Conservation (phyloP, 345 rosid genomes). For the Citrus maxima region DNA sequence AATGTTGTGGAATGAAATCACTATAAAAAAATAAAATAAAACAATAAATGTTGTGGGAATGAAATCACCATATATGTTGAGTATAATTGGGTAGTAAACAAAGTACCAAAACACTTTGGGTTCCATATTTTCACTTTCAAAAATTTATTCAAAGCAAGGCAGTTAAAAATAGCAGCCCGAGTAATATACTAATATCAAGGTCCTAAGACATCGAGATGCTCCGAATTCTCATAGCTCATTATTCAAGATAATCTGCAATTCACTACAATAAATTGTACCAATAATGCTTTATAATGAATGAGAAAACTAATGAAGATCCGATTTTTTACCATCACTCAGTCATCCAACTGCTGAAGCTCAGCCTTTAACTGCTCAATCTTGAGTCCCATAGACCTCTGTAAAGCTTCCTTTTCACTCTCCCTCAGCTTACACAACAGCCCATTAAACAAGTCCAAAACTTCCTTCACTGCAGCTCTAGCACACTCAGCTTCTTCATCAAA, state of each 20-base stretch:
- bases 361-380: slow-evolving; percentile 97
- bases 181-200: neutral
- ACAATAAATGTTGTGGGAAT: neutral
- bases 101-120: neutral
- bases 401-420: slow-evolving; percentile 51
- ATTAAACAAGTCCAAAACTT: slow-evolving; percentile 61
- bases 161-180: neutral
- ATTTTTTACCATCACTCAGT: slow-evolving; percentile 29
- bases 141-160: neutral
- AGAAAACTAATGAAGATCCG: neutral
- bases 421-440: slow-evolving; percentile 57
- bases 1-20: neutral
- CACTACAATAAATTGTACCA: neutral
- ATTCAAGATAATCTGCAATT: neutral
- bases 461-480: slow-evolving; percentile 74
- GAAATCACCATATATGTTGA: neutral
- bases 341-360: slow-evolving; percentile 79
- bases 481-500: slow-evolving; percentile 92
- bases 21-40: too few relatives aligned
- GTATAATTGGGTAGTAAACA: neutral
- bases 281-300: neutral
- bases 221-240: neutral
- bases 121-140: too few relatives aligned
- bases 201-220: neutral
- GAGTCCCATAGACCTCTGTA: slow-evolving; percentile 91